Conservation (phyloP, 2,329 filamentous ascomycete species). For the Ampelomyces quisqualis region DNA sequence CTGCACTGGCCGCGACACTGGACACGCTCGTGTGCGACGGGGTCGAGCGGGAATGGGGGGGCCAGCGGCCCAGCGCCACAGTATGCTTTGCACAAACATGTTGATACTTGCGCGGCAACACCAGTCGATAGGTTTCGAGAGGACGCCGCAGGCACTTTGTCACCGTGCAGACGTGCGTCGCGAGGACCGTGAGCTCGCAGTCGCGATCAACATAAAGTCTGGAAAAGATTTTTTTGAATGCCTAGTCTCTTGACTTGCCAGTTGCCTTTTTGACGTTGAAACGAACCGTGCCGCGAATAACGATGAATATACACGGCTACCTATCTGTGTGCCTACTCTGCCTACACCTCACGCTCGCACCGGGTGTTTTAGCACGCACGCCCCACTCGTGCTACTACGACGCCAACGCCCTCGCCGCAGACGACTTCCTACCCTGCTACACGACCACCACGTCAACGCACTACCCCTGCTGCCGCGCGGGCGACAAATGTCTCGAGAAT, state of each 20-base stretch:
- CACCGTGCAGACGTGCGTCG: neutral
- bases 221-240: too few species aligned
- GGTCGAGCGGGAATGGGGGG: too few species aligned
- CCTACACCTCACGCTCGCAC: neutral
- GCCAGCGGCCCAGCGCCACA: neutral
- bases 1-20: neutral
- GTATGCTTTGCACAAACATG: neutral
- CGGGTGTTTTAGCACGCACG: neutral
- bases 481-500: conserved; percentile 18
- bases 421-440: conserved; percentile 23
- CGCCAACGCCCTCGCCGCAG: conserved; percentile 11
- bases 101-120: neutral
- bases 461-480: conserved; percentile 19
- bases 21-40: too few species aligned
- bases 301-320: neutral
- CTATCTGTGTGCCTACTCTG: neutral
- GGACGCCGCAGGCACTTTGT: neutral
- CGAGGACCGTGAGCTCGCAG: too few species aligned
- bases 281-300: too few species aligned
- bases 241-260: too few species aligned
- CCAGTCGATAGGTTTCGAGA: neutral
- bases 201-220: too few species aligned
- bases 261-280: too few species aligned
- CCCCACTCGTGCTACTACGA: conserved; percentile 18
- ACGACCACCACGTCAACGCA: neutral